Evolutionary conservation across 768 basidiomycete genomes (phyloP).

Genomic region (Pleurotus pulmonarius): DNA sequence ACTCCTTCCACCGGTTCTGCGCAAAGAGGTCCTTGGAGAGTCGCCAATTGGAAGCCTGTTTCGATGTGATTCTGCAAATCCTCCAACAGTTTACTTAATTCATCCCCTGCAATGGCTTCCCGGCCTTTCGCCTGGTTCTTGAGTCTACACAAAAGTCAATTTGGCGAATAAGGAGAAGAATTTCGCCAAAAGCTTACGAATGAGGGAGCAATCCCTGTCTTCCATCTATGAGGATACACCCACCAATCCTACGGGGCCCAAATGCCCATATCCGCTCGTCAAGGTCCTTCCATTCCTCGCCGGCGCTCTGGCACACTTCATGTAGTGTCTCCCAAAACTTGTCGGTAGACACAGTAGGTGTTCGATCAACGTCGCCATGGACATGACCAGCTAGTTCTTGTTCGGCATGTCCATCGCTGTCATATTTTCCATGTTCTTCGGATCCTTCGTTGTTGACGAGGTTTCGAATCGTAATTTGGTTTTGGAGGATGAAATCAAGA

Average conservation of each 20-base stretch:
- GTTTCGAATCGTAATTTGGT: conserved; percentile 58
- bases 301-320: conserved; percentile 60
- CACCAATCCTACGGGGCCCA: conserved; percentile 84
- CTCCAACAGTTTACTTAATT: conserved; percentile 31
- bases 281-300: conserved; percentile 82
- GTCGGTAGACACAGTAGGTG: conserved; percentile 63
- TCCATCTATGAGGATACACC: conserved; percentile 81
- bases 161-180: background rate
- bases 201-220: conserved; percentile 40
- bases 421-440: conserved; percentile 27
- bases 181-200: conserved; percentile 47
- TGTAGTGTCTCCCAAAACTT: conserved; percentile 79
- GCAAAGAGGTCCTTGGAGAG: conserved; percentile 92
- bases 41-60: conserved; percentile 92
- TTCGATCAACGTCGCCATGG: conserved; percentile 56
- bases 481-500: conserved; percentile 73
- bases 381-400: conserved; percentile 38
- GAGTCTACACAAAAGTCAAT: conserved; percentile 35
- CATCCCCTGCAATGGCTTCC: conserved; percentile 24
- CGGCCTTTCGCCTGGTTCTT: conserved; percentile 44
- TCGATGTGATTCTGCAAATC: conserved; percentile 84
- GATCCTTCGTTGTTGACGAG: conserved; percentile 40
- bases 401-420: conserved; percentile 18
- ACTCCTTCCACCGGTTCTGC: conserved; percentile 93
- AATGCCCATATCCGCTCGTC: conserved; percentile 83